Conservation (phyloP, 192 early-diverging fungal genomes). For the Coemansia sp. region DNA sequence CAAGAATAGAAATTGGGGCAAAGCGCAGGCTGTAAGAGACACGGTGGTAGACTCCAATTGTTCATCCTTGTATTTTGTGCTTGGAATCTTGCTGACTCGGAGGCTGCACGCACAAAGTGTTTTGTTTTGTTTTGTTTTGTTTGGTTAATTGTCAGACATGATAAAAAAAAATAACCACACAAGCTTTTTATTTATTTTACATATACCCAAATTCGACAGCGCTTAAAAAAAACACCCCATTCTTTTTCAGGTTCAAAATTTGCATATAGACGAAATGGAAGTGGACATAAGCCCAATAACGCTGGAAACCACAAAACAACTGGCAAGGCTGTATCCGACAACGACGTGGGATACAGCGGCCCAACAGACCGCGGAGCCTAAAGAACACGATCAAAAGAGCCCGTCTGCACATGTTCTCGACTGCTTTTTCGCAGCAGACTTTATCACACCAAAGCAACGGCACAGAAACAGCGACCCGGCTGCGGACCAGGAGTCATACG, state of each 20-base stretch:
- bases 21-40: too few relatives aligned
- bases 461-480: conserved; percentile 2
- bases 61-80: too few relatives aligned
- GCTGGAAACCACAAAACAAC: conserved; percentile 35
- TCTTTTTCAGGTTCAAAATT: not conserved
- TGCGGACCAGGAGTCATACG: conserved; percentile 35
- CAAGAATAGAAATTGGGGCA: too few relatives aligned
- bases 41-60: too few relatives aligned
- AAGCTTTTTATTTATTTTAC: not conserved
- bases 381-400: not conserved
- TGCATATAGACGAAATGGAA: conserved; percentile 28
- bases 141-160: not conserved
- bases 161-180: not conserved
- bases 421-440: conserved; percentile 51
- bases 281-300: conserved; percentile 48
- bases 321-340: conserved; percentile 35
- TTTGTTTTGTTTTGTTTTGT: not conserved
- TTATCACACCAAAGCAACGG: conserved; percentile 29
- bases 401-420: conserved; percentile 23
- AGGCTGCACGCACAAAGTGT: not conserved
- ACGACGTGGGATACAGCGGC: not conserved
- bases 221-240: not conserved
- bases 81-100: not conserved
- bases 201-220: not conserved
- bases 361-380: not conserved